Base-by-base conservation (phyloP, 1,284 basidiomycete species). In the Polyporus tsugae region DNA sequence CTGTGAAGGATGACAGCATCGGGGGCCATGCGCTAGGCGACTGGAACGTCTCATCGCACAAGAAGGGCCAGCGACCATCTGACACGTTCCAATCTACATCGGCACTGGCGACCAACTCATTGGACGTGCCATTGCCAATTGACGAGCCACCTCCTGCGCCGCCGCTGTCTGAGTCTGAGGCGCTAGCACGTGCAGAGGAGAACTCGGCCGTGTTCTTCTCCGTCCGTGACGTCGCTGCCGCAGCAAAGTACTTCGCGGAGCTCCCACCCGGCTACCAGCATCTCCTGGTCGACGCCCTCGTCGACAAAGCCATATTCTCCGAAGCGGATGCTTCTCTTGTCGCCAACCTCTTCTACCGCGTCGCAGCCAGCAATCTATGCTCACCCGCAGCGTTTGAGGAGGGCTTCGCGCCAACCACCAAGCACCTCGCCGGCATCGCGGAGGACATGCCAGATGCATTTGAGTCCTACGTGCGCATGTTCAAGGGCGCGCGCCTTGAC, bases 361-460 rank as follows among this genome's bases (percentile, higher is more conserved):
- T 85, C 6, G 81, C 83, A 38, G 84, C 80, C 73, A 91, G 86
- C 82, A 84, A 82, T 71, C 81, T 87, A 68, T 89, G 83, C 78
- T 84, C 87, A 0, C 62, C 82, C 0, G 85, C 85, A 15, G 80
- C 86, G 6, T 89, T 95, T 75, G 91, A 84, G 82, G 81, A 82
- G 68, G 92, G 93, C 22, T 88, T 96, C 79, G 79, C 80, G 66
- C 83, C 85, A 1, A 86, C 90, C 64, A 89, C 92, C 64, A 91
- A 94, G 78, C 81, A 91, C 69, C 84, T 98, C 73, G 95, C 95
- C 75, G 96, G 98, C 77, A 89, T 95, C 66, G 89, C 90, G 25
- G 92, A 96, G 75, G 95, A 98, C 78, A 93, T 93, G 69, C 96
- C 96, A 4, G 91, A 92, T 76, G 95, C 95, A 0, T 92, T 93